These are phyloP conservation scores for Aureobasidium sp. DNA, from an alignment of 2,329 filamentous ascomycete genomes.

Conservation along the genomic window DNA sequence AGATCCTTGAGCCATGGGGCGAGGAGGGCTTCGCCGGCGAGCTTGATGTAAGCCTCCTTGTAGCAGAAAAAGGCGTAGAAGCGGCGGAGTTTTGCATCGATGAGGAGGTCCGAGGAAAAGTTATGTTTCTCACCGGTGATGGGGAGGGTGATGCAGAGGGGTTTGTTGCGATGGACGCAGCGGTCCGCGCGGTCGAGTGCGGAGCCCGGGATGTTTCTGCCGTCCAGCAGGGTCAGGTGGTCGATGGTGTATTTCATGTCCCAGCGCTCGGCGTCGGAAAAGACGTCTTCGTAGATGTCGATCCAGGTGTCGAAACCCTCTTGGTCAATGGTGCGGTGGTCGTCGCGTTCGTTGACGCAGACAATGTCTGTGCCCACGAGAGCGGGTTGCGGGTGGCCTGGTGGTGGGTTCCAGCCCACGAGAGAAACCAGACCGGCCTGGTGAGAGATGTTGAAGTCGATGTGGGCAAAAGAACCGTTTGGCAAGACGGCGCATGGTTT, in stretches of 20 bases:
- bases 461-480: constrained; percentile 30
- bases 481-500: constrained; percentile 42
- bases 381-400: constrained; percentile 14
- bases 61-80: constrained; percentile 76
- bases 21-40: constrained; percentile 68
- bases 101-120: constrained; percentile 37
- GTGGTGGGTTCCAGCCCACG: constrained; percentile 38
- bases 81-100: constrained; percentile 54
- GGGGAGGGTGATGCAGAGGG: constrained; percentile 30
- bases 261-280: constrained; percentile 51
- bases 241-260: constrained; percentile 51
- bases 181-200: constrained; percentile 37
- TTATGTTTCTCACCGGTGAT: constrained; percentile 26
- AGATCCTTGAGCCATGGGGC: constrained; percentile 63
- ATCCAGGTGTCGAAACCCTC: constrained; percentile 60
- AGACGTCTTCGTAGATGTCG: constrained; percentile 63
- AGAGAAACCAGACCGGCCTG: constrained; percentile 67
- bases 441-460: constrained; percentile 71
- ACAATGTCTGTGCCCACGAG: constrained; percentile 65
- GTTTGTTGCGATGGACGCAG: constrained; percentile 30
- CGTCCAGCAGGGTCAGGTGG: constrained; percentile 36
- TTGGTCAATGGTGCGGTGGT: constrained; percentile 49
- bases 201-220: constrained; percentile 30
- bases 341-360: constrained; percentile 59
- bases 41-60: constrained; percentile 74